Percentiles rank a stretch among this genome's conserved stretches.
Evolutionary conservation across 768 basidiomycete species (phyloP).

Genomic region (Calocybe gangraenosa): DNA sequence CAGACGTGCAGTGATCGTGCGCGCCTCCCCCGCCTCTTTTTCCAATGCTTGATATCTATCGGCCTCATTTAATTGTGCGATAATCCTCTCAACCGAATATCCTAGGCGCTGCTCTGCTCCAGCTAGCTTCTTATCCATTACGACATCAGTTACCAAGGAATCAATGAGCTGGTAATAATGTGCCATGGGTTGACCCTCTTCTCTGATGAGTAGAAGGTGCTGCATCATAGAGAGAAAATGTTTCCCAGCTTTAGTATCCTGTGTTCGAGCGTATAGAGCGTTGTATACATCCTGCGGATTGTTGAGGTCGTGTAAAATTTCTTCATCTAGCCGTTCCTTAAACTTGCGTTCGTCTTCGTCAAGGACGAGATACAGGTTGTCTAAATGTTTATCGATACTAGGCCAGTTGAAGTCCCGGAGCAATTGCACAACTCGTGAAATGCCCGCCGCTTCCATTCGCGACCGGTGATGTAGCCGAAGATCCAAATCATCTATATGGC

Average conservation of each 20-base stretch:
- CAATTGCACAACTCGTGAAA: conserved; percentile 67
- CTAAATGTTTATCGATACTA: conserved; percentile 63
- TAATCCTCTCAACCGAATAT: conserved; percentile 83
- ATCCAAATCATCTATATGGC: conserved; percentile 70
- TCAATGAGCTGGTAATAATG: conserved; percentile 93
- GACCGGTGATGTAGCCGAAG: conserved; percentile 81
- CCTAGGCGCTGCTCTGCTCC: conserved; percentile 85
- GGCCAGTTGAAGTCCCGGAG: conserved; percentile 63
- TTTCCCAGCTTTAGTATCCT: conserved; percentile 72
- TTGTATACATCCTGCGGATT: conserved; percentile 86
- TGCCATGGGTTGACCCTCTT: conserved; percentile 78
- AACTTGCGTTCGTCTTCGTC: conserved; percentile 74
- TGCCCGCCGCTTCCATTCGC: conserved; percentile 86
- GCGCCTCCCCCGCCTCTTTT: conserved; percentile 69
- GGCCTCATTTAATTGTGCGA: conserved; percentile 86
- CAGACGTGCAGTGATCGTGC: conserved; percentile 56
- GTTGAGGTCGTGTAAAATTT: conserved; percentile 70
- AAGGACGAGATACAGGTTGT: conserved; percentile 52
- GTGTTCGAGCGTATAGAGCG: conserved; percentile 72
- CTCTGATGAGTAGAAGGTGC: conserved; percentile 85
- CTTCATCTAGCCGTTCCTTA: conserved; percentile 70
- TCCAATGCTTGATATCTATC: conserved; percentile 78
- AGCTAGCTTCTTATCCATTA: conserved; percentile 85
- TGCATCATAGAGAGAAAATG: conserved; percentile 94
- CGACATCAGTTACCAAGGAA: conserved; percentile 83